Conservation (phyloP, 1,284 basidiomycete genomes). For the Coriolopsis trogii region DNA sequence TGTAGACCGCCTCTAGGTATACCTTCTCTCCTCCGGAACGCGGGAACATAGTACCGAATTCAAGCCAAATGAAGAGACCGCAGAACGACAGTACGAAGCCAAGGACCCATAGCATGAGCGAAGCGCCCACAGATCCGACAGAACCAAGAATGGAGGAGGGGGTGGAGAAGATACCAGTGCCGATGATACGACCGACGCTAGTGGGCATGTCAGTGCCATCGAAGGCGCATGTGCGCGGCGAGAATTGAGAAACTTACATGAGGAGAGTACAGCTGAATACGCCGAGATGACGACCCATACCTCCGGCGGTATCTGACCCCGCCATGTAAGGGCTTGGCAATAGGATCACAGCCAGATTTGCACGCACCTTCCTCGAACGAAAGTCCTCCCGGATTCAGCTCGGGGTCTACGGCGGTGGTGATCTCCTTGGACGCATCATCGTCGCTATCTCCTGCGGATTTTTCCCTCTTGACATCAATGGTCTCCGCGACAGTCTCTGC, state of each 20-base stretch:
- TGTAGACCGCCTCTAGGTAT: conserved; percentile 74
- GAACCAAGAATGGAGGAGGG: conserved; percentile 63
- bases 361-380: conserved; percentile 23
- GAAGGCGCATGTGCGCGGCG: neutral
- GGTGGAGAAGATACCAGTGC: conserved; percentile 67
- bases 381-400: conserved; percentile 20
- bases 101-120: conserved; percentile 71
- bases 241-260: conserved; percentile 24
- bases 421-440: conserved; percentile 17
- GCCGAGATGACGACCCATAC: conserved; percentile 35
- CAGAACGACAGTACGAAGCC: conserved; percentile 65
- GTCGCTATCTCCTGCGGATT: conserved; percentile 11
- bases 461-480: conserved; percentile 14
- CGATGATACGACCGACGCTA: conserved; percentile 57
- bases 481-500: conserved; percentile 1
- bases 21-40: conserved; percentile 73
- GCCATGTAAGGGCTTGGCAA: neutral
- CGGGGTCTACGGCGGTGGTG: conserved; percentile 9
- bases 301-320: conserved; percentile 31
- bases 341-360: neutral
- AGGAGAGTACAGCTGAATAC: conserved; percentile 36
- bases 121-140: conserved; percentile 65
- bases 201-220: neutral
- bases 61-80: conserved; percentile 72
- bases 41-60: conserved; percentile 65